Evolutionary conservation across 768 basidiomycete species (phyloP).

Genomic region (Podaxis pistillaris): DNA sequence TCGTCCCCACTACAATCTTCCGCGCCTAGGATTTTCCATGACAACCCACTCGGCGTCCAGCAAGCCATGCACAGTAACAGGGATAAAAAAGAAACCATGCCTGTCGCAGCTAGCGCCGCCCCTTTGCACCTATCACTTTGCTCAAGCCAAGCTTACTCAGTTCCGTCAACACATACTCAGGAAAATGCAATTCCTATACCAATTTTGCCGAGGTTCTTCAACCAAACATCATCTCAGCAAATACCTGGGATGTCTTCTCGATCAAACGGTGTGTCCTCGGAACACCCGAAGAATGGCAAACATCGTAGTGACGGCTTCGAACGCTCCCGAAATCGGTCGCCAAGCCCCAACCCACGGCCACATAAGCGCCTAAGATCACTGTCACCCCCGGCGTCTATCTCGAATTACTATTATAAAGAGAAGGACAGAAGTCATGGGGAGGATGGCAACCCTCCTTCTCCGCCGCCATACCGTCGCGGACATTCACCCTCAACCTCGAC

Average conservation of each 20-base stretch:
- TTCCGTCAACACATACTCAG: not conserved
- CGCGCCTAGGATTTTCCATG: not conserved
- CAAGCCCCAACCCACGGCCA: not conserved
- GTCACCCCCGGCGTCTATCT: not conserved
- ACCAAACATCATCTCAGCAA: not conserved
- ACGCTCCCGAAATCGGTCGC: not conserved
- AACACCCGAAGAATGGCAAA: not conserved
- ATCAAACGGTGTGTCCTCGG: not conserved
- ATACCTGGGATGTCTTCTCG: not conserved
- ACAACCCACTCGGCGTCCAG: not conserved
- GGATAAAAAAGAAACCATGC: not conserved
- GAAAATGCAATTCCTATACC: constrained; percentile 5
- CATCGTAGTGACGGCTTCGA: not conserved
- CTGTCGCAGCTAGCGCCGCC: not conserved
- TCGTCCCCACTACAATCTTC: not conserved
- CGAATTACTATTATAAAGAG: not conserved
- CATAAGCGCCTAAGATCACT: constrained; percentile 2
- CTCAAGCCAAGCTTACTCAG: not conserved
- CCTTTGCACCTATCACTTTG: not conserved
- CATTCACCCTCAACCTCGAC: not conserved
- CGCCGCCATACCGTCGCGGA: not conserved
- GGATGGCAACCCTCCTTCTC: not conserved
- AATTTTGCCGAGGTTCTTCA: not conserved
- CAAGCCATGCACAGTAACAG: not conserved
- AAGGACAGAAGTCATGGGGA: not conserved